phyloP scores from a whole-genome alignment of 805 yeast genomes.

The Tetrapisispora fleetii region DNA sequence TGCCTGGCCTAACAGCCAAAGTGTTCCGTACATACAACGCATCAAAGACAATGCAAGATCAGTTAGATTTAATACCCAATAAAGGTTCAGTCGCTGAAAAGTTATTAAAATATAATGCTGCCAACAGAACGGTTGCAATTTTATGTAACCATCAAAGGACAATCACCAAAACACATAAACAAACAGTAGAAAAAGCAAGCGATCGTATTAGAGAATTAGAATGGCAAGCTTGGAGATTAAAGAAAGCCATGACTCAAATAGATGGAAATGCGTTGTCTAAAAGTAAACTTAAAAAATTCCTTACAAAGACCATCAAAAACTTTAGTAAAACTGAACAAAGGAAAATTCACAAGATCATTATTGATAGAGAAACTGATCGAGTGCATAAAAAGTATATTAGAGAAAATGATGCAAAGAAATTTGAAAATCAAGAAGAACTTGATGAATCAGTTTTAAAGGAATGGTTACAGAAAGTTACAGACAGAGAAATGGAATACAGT shows the following conservation, averaged over 20 bases:
- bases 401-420: constrained; percentile 65
- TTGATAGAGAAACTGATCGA: constrained; percentile 59
- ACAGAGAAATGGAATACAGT: constrained; percentile 39
- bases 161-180: constrained; percentile 75
- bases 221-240: constrained; percentile 73
- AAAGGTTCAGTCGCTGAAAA: constrained; percentile 84
- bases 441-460: constrained; percentile 49
- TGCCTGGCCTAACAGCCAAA: constrained; percentile 91
- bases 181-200: constrained; percentile 65
- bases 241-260: constrained; percentile 56
- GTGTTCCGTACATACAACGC: constrained; percentile 97
- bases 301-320: constrained; percentile 40
- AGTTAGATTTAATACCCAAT: constrained; percentile 72
- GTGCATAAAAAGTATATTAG: constrained; percentile 54
- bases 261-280: constrained; percentile 37
- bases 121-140: constrained; percentile 90
- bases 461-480: constrained; percentile 47
- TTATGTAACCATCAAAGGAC: constrained; percentile 96
- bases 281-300: constrained; percentile 3
- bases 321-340: constrained; percentile 55
- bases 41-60: constrained; percentile 94
- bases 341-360: constrained; percentile 45
- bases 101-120: constrained; percentile 82
- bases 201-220: constrained; percentile 70
- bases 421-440: constrained; percentile 44